Evolutionary conservation across 139 green algal genomes (phyloP).

Genomic region (Picochlorum sp.): DNA sequence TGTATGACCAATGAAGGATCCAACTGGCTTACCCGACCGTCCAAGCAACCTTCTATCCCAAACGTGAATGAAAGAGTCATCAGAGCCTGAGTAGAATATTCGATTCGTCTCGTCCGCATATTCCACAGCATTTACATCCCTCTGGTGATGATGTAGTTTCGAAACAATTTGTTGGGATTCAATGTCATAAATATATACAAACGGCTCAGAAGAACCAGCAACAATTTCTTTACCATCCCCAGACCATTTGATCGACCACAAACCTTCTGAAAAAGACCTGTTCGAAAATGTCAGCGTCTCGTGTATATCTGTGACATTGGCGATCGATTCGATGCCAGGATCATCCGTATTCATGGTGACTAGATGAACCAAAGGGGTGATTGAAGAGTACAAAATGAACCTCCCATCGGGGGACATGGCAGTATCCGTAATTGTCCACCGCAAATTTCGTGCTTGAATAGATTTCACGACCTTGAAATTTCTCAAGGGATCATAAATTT

Average conservation of each 20-base stretch:
- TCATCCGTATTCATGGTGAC: conserved; percentile 43
- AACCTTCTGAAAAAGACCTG: conserved; percentile 15
- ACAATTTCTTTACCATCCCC: conserved; percentile 47
- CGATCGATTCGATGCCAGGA: conserved; percentile 18
- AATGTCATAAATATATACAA: conserved; percentile 75
- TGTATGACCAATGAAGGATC: conserved; percentile 80
- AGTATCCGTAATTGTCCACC: conserved; percentile 79
- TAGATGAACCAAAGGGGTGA: conserved; percentile 59
- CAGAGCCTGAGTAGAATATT: conserved; percentile 67
- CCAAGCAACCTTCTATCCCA: conserved; percentile 66
- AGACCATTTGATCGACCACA: conserved; percentile 53
- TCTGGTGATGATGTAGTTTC: conserved; percentile 36
- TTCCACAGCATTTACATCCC: conserved; percentile 92
- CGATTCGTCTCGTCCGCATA: conserved; percentile 55
- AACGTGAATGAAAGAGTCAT: conserved; percentile 83
- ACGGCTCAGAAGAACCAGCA: conserved; percentile 62
- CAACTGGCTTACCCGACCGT: conserved; percentile 28
- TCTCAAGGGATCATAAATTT: conserved; percentile 56
- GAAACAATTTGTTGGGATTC: conserved; percentile 25
- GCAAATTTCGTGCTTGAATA: conserved; percentile 51
- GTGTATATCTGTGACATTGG: conserved; percentile 61
- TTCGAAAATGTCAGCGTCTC: conserved; percentile 47
- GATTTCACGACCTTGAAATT: conserved; percentile 68
- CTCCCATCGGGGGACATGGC: conserved; percentile 60
- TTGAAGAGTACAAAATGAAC: conserved; percentile 72